Percentiles rank a stretch among this genome's conserved stretches.
Evolutionary conservation across 768 basidiomycete species (phyloP).

Genomic region (Arthromyces matolae): DNA sequence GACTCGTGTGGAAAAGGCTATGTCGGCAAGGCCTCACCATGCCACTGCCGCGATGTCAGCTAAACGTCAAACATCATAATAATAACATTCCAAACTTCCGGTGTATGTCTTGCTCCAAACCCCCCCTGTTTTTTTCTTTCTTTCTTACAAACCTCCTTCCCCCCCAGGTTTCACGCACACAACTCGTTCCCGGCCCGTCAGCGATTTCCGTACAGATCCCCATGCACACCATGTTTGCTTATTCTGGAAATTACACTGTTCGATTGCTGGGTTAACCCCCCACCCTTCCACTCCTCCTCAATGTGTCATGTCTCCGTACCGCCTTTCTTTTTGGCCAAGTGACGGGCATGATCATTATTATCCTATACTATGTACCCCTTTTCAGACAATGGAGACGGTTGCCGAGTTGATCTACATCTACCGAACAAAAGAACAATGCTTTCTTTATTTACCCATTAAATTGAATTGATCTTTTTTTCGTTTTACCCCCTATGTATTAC

Average conservation of each 20-base stretch:
- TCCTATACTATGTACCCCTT: no score
- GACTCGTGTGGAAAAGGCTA: conserved; percentile 70
- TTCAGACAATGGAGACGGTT: no score
- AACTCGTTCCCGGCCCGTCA: conserved; percentile 32
- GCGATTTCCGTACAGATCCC: conserved; percentile 33
- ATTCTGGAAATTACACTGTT: conserved; percentile 23
- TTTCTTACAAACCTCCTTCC: no score
- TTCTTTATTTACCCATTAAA: no score
- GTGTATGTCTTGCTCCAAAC: background rate
- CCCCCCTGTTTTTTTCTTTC: no score
- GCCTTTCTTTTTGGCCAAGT: conserved; percentile 56
- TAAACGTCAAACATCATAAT: no score
- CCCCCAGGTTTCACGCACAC: conserved; percentile 26
- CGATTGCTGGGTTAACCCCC: no score
- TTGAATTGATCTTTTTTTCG: no score
- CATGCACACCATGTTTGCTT: conserved; percentile 18
- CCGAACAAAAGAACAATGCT: no score
- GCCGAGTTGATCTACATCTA: no score
- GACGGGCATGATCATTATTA: conserved; percentile 70
- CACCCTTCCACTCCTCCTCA: conserved; percentile 49
- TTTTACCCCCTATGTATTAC: background rate
- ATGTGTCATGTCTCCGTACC: conserved; percentile 64
- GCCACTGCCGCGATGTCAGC: conserved; percentile 65
- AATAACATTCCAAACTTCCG: conserved; percentile 12
- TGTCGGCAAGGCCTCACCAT: conserved; percentile 50